Percentiles rank a stretch among this genome's conserved stretches.
Evolutionary conservation across 805 yeast species (phyloP).

Genomic region (Metschnikowia lochheadii): DNA sequence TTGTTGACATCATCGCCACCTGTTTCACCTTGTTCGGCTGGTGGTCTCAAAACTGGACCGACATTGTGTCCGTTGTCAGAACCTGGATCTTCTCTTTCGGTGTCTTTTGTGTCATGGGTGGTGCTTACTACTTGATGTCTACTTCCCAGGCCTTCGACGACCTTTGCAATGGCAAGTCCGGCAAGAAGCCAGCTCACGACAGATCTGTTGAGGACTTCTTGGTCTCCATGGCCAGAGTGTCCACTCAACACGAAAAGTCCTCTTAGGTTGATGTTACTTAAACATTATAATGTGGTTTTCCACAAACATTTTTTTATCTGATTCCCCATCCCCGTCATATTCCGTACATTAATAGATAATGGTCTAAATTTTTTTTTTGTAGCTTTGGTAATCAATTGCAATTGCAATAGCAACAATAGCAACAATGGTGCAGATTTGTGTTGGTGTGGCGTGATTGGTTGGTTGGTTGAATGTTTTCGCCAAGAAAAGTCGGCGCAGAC

Average conservation of each 20-base stretch:
- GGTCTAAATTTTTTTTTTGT: constrained; percentile 7
- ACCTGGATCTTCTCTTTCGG: constrained; percentile 95
- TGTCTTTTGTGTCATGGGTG: constrained; percentile 94
- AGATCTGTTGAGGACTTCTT: constrained; percentile 82
- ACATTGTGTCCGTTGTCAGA: constrained; percentile 90
- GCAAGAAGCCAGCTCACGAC: constrained; percentile 51
- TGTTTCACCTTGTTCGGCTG: constrained; percentile 92
- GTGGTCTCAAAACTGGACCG: constrained; percentile 98
- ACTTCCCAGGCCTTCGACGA: constrained; percentile 75
- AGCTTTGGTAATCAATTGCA: background rate
- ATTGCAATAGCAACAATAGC: too few relatives aligned
- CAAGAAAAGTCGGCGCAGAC: too few relatives aligned
- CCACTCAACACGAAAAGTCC: constrained; percentile 84
- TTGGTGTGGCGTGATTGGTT: too few relatives aligned
- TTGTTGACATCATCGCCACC: constrained; percentile 88
- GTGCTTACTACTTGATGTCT: constrained; percentile 93
- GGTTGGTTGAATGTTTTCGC: too few relatives aligned
- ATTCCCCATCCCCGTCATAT: constrained; percentile 27
- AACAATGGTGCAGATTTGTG: background rate
- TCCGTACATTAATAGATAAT: constrained; percentile 27
- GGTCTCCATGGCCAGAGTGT: constrained; percentile 83
- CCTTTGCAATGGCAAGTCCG: constrained; percentile 77
- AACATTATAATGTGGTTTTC: constrained; percentile 4
- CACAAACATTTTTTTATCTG: constrained; percentile 14
- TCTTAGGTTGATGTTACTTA: constrained; percentile 34